Evolutionary conservation across 2,329 filamentous ascomycete species (phyloP).

Genomic region (Diaporthe aspalathi): DNA sequence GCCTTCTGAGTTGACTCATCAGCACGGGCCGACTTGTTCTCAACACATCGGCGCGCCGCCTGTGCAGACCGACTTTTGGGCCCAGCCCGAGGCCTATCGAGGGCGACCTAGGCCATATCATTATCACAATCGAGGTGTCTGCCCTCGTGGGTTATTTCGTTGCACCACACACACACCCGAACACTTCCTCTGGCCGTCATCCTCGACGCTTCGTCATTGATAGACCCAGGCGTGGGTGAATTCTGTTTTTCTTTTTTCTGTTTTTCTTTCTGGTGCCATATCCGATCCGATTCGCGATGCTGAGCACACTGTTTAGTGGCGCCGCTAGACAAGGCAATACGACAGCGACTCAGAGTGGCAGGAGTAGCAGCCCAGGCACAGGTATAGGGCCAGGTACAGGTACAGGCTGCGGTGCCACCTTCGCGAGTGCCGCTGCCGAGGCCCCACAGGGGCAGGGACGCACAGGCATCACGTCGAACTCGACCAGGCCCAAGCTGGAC

Average conservation of each 20-base stretch:
- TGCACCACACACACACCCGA: too few species aligned
- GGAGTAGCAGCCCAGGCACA: background rate
- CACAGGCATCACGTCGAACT: slow-evolving; percentile 29
- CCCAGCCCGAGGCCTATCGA: background rate
- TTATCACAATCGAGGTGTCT: background rate
- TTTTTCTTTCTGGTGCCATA: slow-evolving; percentile 14
- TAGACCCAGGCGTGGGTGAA: slow-evolving; percentile 5
- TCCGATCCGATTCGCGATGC: slow-evolving; percentile 34
- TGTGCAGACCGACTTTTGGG: slow-evolving; percentile 6
- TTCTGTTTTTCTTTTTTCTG: too few species aligned
- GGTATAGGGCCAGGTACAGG: slow-evolving; percentile 24
- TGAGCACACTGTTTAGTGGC: slow-evolving; percentile 34
- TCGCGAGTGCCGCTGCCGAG: slow-evolving; percentile 34
- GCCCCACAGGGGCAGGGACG: slow-evolving; percentile 25
- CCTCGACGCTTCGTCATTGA: background rate
- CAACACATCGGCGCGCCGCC: slow-evolving; percentile 16
- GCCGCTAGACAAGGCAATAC: slow-evolving; percentile 28
- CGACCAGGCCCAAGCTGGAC: slow-evolving; percentile 30
- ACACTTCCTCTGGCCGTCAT: background rate
- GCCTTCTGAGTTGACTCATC: background rate
- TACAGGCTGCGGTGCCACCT: slow-evolving; percentile 21
- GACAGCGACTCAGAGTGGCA: slow-evolving; percentile 10
- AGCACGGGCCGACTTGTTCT: background rate
- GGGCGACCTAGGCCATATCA: background rate
- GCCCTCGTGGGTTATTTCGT: background rate